phyloP scores from a whole-genome alignment of 2,329 filamentous ascomycete genomes.

The Aspergillus sp. region DNA sequence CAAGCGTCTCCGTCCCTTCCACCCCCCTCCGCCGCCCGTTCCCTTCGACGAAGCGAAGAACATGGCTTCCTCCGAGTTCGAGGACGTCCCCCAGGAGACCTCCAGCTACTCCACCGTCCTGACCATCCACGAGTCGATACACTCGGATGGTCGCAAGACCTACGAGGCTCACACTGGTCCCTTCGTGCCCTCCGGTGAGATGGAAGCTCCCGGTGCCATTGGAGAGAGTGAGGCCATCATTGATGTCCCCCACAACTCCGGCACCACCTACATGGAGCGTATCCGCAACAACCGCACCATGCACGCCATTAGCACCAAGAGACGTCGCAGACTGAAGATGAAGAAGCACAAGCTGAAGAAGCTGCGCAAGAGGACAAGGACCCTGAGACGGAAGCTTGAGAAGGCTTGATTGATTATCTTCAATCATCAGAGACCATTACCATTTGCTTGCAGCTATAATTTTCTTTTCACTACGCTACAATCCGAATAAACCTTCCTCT shows the following conservation, averaged over 20 bases:
- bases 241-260: slow-evolving; percentile 57
- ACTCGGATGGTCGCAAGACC: slow-evolving; percentile 52
- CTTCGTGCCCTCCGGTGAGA: slow-evolving; percentile 46
- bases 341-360: slow-evolving; percentile 99
- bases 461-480: slow-evolving; percentile 12
- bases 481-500: slow-evolving; percentile 8
- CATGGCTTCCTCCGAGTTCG: slow-evolving; percentile 36
- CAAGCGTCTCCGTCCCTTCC: slow-evolving; percentile 75
- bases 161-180: slow-evolving; percentile 56
- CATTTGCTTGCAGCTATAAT: slow-evolving; percentile 14
- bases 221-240: slow-evolving; percentile 40
- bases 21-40: slow-evolving; percentile 76
- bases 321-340: slow-evolving; percentile 95
- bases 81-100: slow-evolving; percentile 44
- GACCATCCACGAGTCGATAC: slow-evolving; percentile 56
- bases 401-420: slow-evolving; percentile 47
- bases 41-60: slow-evolving; percentile 53
- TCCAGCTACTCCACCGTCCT: slow-evolving; percentile 52
- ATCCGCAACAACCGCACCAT: slow-evolving; percentile 63
- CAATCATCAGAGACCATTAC: neutral
- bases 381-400: slow-evolving; percentile 81
- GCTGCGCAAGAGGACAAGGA: slow-evolving; percentile 89
- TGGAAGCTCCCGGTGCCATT: slow-evolving; percentile 39
- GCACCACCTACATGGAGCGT: slow-evolving; percentile 64
- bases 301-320: slow-evolving; percentile 84